Base-by-base conservation (phyloP, 2,329 filamentous ascomycete species). In the Akanthomyces dipterigenus region DNA sequence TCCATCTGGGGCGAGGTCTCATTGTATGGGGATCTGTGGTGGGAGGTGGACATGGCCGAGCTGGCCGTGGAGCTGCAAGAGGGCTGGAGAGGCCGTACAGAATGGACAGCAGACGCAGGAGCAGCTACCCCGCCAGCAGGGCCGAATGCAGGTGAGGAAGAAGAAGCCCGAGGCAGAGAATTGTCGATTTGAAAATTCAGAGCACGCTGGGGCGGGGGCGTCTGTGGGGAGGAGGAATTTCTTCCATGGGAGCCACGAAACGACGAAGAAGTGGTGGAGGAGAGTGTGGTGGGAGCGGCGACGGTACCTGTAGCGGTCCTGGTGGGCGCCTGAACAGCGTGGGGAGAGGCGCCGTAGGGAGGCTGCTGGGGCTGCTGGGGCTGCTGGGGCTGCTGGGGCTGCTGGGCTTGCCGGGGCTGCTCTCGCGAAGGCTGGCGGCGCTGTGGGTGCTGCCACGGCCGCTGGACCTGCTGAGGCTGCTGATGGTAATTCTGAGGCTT, bases 1-100 rank as follows among this genome's bases (percentile, higher is more conserved):
- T 85, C 83, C 65, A 88, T 78, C 31, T 86, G 89, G 26, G 87
- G 90, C 8, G 69, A 69, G 57, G 70, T 67, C 55, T 74, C 73
- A 63, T 71, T 38, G 16, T 61, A 67, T 22, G 70, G 69, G 28
- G 70, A 69, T 61, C 66, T 66, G 64, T 71, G 68, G 46, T 74
- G 73, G 28, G 48, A 60, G 36, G 49, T 40, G 63, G 73, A 76
- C 71, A 77, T 77, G 61, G 74, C 73, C 60, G 73, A 72, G 67
- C 76, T 77, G 70, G 77, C 76, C 62, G 74, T 72, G 58, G 71
- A 72, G 72, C 77, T 72, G 65, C 73, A 74, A 46, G 77, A 79
- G 55, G 76, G 73, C 63, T 80, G 79, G 63, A 74, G 72, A 54
- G 72, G 71, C 65, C 78, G 72, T 46, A 68, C 65, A 40, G 72